phyloP scores from a whole-genome alignment of 345 rosid genomes.

The Hypericum perforatum region DNA sequence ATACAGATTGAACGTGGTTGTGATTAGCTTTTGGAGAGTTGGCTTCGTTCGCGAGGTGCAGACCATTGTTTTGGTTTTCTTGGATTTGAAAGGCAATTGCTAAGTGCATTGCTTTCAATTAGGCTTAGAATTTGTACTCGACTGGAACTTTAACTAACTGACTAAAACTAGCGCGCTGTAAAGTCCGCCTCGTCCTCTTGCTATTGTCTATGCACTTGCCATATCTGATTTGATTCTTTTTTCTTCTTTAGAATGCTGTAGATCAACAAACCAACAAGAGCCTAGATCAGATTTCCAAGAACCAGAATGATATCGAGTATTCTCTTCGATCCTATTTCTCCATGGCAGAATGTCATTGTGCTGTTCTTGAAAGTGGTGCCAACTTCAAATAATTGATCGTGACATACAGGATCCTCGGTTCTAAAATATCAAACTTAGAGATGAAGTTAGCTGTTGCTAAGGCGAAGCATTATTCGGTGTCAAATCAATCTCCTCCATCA shows the following conservation, averaged over 20 bases:
- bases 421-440: slow-evolving; percentile 35
- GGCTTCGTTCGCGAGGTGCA: too few species aligned
- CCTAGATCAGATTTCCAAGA: slow-evolving; percentile 14
- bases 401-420: slow-evolving; percentile 39
- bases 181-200: not conserved
- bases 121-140: not conserved
- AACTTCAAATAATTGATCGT: not conserved
- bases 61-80: too few species aligned
- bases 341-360: not conserved
- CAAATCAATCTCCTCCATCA: slow-evolving; percentile 1
- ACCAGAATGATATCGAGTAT: slow-evolving; percentile 25
- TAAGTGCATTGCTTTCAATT: too few species aligned
- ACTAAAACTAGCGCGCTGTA: not conserved
- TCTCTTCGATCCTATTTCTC: slow-evolving; percentile 12
- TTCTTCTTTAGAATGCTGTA: slow-evolving; percentile 20
- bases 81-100: too few species aligned
- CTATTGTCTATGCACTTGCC: slow-evolving; percentile 5
- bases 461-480: slow-evolving; percentile 29
- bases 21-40: not conserved
- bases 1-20: not conserved
- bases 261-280: slow-evolving; percentile 26
- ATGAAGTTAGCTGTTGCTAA: slow-evolving; percentile 36
- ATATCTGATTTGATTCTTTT: slow-evolving; percentile 15
- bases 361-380: slow-evolving; percentile 4
- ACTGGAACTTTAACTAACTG: not conserved